Evolutionary conservation across 2,329 filamentous ascomycete genomes (phyloP).

Genomic region (Fusarium temperatum): DNA sequence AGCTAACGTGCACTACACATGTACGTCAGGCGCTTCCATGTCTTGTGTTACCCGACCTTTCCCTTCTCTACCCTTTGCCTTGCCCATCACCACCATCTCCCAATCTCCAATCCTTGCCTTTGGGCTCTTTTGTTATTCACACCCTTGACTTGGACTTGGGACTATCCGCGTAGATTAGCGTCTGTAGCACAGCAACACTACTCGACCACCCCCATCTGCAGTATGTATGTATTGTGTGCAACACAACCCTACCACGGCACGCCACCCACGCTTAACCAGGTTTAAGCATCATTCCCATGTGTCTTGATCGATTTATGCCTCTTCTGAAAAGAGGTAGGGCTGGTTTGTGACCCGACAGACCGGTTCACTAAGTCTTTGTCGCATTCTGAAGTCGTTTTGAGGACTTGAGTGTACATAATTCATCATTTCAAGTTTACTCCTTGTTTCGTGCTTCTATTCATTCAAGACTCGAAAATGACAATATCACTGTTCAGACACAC

Average conservation of each 20-base stretch:
- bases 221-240: conserved; percentile 10
- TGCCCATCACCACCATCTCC: conserved; percentile 23
- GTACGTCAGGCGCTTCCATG: conserved; percentile 27
- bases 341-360: conserved; percentile 21
- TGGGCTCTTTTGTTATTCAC: conserved; percentile 30
- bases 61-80: conserved; percentile 28
- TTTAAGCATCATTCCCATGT: conserved; percentile 28
- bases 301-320: conserved; percentile 32
- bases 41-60: conserved; percentile 38
- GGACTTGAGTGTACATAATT: not conserved
- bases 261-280: conserved; percentile 31
- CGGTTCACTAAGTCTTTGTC: conserved; percentile 10
- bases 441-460: not conserved
- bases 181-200: conserved; percentile 35
- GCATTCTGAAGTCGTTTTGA: not conserved
- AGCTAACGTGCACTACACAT: conserved; percentile 24
- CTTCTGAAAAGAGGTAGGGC: conserved; percentile 10
- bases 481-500: not conserved
- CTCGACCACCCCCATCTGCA: conserved; percentile 30
- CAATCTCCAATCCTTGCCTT: conserved; percentile 23
- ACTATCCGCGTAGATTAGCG: conserved; percentile 31
- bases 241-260: conserved; percentile 28
- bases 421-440: not conserved
- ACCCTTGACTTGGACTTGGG: conserved; percentile 22
- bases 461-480: not conserved